Base-by-base conservation (phyloP, 306 rosid genomes). In the Lathyrus aphaca region DNA sequence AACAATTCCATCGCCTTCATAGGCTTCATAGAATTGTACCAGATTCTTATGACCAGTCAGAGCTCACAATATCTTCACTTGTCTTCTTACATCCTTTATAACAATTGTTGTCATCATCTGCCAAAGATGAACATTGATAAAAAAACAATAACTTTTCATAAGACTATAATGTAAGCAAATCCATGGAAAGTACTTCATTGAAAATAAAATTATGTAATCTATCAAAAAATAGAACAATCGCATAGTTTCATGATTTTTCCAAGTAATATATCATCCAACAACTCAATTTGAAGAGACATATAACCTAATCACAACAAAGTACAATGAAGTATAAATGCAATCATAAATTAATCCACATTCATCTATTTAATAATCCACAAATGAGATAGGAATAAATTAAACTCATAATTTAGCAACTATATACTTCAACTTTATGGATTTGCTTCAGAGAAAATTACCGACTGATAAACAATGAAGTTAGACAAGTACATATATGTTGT, bases 81-180 rank as follows among this genome's bases (percentile, higher is more conserved):
- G 94, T 75, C 97, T 87, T 69, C 89, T 80, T 15, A 87, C 91
- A 78, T 91, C 97, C 72, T 91, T 94, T 12, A 91, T 77, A 2
- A 94, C 88, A 81, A 91, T 89, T n/a, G 90, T 82, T 30, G 96
- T 91, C 27, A 94, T 84, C 97, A 91, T 87, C 97, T 91, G 88
- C 72, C 39, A 68, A 71, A 53, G 42, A 55, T 57, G 12, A 79
- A 44, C 66, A 38, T 25, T 18, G 5, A 73, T 76, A 55, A 55
- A 16, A 55, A 16, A 48, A 62, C 53, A 15, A 6, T 48, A 27
- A 75, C 18, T 30, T 27, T 49, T 68, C 58, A 68, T 15, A 40
- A 57, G 43, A 45, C 60, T 10, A 62, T 70, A 71, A 79, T 38
- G 66, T 51, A 45, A 53, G 61, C 39, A 55, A 46, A 73, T 62